Evolutionary conservation across 805 yeast genomes (phyloP).

Genomic region (Saccharomycopsis sp.): DNA sequence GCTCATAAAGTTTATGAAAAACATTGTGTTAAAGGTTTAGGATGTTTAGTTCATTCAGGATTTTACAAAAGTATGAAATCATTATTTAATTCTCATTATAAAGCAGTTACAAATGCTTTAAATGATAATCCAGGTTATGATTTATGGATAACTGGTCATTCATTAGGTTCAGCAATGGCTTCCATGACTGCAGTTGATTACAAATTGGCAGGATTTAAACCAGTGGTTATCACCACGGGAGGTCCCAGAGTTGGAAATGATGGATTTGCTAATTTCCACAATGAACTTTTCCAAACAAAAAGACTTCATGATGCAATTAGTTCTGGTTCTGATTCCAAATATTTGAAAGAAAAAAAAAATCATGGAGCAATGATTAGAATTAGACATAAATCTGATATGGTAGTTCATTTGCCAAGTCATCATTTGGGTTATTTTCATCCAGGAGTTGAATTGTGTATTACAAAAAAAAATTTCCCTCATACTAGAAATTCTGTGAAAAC

Average conservation of each 20-base stretch:
- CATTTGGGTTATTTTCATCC: constrained; percentile 28
- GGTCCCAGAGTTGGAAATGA: constrained; percentile 58
- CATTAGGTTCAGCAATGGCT: constrained; percentile 67
- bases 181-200: constrained; percentile 53
- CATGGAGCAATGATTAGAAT: too few relatives aligned
- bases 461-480: constrained; percentile 27
- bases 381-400: constrained; percentile 43
- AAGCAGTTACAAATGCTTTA: constrained; percentile 27
- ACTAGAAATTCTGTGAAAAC: constrained; percentile 4
- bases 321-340: too few relatives aligned
- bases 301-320: neutral
- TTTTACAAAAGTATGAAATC: constrained; percentile 39
- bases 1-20: too few relatives aligned
- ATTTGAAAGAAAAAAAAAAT: too few relatives aligned
- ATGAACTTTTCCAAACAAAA: constrained; percentile 37
- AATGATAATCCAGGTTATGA: constrained; percentile 36
- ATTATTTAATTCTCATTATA: constrained; percentile 30
- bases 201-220: constrained; percentile 40
- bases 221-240: constrained; percentile 50
- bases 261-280: constrained; percentile 39
- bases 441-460: constrained; percentile 42
- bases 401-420: constrained; percentile 41
- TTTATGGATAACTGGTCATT: constrained; percentile 57
- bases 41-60: constrained; percentile 59
- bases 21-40: too few relatives aligned